Evolutionary conservation across 192 early-diverging fungal species (phyloP), one percentile per base, ranked within the genome.

Genomic region (Diversispora epigaea): DNA sequence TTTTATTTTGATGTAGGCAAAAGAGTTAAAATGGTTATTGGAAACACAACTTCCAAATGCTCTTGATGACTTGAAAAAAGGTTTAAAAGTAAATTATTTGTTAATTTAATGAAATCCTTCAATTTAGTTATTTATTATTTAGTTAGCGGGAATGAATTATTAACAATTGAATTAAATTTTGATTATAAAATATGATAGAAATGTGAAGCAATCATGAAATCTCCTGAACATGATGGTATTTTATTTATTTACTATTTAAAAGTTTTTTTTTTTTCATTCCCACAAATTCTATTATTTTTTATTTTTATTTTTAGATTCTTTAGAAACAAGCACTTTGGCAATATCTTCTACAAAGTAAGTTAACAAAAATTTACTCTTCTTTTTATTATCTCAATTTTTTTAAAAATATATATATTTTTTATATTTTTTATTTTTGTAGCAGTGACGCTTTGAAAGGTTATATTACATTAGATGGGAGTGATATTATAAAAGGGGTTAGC

Each of bases 181-280:
- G 46, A 39, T 39, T 41, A 17, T 25, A 62, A 25, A 39, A 63
- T 61, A 6, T 7, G 19, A 61, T 47, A 73, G 71, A 73, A 73
- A 47, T 73, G 71, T 73, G 55, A 73, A 44, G 9, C 55, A 8
- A 45, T 73, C 19, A 61, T 73, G 55, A 73, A 61, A n/a, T 61
- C 50, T 3, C 68, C 49, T 6, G 71, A 73, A 39, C 55, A 73
- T 61, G 71, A 56, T 45, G 43, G 57, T 21, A 52, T 22, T 12
- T 15, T 56, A 32, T 71, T 68, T 49, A 64, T 32, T 40, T 10
- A 39, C 1, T 40, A 40, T 64, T 40, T 9, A 40, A 6, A 41
- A 12, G 3, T 4, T 41, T 40, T 64, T 41, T 10, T 12, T 6
- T 6, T 12, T 39, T 15, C 32, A 41, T 32, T 64, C 15, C 32